Evolutionary conservation across 768 basidiomycete genomes (phyloP).

Genomic region (Russula earlei): DNA sequence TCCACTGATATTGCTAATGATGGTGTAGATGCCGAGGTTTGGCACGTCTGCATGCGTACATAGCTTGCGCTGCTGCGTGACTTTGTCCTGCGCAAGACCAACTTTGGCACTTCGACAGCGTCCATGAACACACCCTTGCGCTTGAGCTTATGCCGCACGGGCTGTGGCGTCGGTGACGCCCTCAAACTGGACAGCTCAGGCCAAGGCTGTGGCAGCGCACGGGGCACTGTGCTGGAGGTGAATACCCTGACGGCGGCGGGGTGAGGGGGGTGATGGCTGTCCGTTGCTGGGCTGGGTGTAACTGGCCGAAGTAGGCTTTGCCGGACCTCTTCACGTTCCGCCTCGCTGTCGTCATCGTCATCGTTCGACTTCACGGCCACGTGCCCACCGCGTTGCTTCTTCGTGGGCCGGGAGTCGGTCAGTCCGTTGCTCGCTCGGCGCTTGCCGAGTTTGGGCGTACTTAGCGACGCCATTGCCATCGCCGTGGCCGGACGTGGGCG

Average conservation of each 20-base stretch:
- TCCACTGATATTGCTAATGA: background rate
- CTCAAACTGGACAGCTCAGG: background rate
- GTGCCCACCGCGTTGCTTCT: background rate
- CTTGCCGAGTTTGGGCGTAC: slow-evolving; percentile 33
- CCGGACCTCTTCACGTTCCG: slow-evolving; percentile 8
- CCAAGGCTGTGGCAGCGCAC: no score
- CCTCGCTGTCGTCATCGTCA: slow-evolving; percentile 9
- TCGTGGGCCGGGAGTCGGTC: slow-evolving; percentile 8
- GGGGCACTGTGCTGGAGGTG: background rate
- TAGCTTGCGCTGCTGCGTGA: slow-evolving; percentile 16
- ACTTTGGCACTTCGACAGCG: slow-evolving; percentile 39
- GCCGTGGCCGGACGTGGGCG: no score
- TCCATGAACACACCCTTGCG: slow-evolving; percentile 44
- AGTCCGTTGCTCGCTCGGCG: slow-evolving; percentile 34
- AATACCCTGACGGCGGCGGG: background rate
- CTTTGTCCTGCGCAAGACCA: slow-evolving; percentile 20
- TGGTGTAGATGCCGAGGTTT: background rate
- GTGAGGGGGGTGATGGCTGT: background rate
- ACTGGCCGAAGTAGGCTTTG: background rate
- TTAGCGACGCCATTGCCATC: slow-evolving; percentile 32
- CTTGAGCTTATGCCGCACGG: slow-evolving; percentile 25
- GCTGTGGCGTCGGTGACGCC: slow-evolving; percentile 9
- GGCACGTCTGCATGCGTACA: background rate
- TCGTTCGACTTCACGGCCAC: background rate
- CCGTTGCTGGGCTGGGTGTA: background rate